phyloP scores from a whole-genome alignment of 2,329 filamentous ascomycete species.

The Aspergillus melleus region DNA sequence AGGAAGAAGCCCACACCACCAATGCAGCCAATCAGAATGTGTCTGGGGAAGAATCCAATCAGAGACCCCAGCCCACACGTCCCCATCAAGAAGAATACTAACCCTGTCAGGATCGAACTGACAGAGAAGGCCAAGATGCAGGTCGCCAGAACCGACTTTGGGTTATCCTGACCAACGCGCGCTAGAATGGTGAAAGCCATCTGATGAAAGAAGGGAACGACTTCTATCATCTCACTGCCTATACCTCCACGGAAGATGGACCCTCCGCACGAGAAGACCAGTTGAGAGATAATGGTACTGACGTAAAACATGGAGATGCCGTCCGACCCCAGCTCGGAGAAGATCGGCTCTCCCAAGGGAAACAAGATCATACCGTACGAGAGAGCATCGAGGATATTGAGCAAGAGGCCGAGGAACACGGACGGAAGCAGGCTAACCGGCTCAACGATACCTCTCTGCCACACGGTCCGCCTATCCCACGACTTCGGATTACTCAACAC shows the following conservation, averaged over 20 bases:
- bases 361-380: conserved; percentile 98
- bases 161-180: conserved; percentile 74
- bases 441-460: conserved; percentile 62
- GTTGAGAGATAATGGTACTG: conserved; percentile 89
- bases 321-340: conserved; percentile 81
- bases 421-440: conserved; percentile 76
- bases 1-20: conserved; percentile 96
- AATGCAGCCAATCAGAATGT: conserved; percentile 95
- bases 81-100: conserved; percentile 91
- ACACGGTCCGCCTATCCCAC: conserved; percentile 70
- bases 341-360: conserved; percentile 82
- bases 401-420: conserved; percentile 80
- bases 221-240: conserved; percentile 97
- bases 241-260: conserved; percentile 89
- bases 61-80: conserved; percentile 84
- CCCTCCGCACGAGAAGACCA: conserved; percentile 80
- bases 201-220: conserved; percentile 97
- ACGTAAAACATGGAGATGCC: conserved; percentile 99
- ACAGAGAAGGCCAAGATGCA: conserved; percentile 89
- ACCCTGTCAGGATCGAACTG: conserved; percentile 85
- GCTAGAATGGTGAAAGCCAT: conserved; percentile 89
- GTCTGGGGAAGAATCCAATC: conserved; percentile 93
- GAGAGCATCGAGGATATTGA: conserved; percentile 91
- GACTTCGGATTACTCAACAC: conserved; percentile 61
- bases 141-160: conserved; percentile 85